Evolutionary conservation across 345 rosid genomes (phyloP).

Genomic region (Fremontodendron californicum): DNA sequence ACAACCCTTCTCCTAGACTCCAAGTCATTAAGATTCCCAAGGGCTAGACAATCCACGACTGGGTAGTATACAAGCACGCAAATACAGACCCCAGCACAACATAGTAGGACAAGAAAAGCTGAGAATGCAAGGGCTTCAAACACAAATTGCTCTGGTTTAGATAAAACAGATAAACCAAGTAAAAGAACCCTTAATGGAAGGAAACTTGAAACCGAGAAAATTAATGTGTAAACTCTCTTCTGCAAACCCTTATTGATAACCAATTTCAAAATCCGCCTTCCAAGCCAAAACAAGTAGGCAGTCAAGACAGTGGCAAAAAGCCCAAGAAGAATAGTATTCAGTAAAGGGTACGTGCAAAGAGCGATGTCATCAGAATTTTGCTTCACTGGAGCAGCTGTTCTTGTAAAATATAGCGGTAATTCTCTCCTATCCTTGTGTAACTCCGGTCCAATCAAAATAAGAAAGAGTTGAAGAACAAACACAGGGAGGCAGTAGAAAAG

Average conservation of each 20-base stretch:
- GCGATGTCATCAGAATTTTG: slow-evolving; percentile 37
- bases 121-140: slow-evolving; percentile 79
- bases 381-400: slow-evolving; percentile 27
- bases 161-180: slow-evolving; percentile 76
- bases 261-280: slow-evolving; percentile 78
- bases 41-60: slow-evolving; percentile 82
- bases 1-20: slow-evolving; percentile 51
- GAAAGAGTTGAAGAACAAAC: slow-evolving; percentile 73
- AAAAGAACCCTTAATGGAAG: slow-evolving; percentile 82
- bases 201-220: slow-evolving; percentile 79
- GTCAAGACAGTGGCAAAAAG: slow-evolving; percentile 65
- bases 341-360: slow-evolving; percentile 84
- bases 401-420: slow-evolving; percentile 71
- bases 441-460: slow-evolving; percentile 66
- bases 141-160: slow-evolving; percentile 56
- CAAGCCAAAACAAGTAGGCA: slow-evolving; percentile 81
- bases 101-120: slow-evolving; percentile 74
- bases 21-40: slow-evolving; percentile 57
- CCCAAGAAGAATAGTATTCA: slow-evolving; percentile 80
- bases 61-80: slow-evolving; percentile 88
- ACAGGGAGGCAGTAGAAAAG: slow-evolving; percentile 74
- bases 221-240: slow-evolving; percentile 79
- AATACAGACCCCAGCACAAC: slow-evolving; percentile 71
- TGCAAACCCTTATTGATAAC: slow-evolving; percentile 92
- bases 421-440: slow-evolving; percentile 48